These are phyloP conservation scores for Petunia hybrid DNA, from an alignment of 305 asterid genomes.

Conservation along the genomic window DNA sequence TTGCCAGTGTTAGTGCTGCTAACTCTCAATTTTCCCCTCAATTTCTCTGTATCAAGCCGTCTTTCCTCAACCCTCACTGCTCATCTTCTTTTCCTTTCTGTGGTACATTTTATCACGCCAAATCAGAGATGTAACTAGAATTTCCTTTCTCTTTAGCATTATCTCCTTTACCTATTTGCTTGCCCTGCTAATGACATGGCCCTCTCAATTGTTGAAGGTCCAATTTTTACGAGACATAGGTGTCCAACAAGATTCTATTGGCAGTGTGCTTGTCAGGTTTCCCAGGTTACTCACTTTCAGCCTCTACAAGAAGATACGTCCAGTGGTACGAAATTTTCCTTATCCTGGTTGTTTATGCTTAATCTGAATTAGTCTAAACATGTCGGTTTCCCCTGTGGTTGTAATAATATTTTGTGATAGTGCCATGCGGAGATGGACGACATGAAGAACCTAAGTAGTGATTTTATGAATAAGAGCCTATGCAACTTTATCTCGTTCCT, in stretches of 20 bases:
- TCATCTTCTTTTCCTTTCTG: neutral
- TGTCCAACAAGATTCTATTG: constrained; percentile 73
- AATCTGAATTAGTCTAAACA: neutral
- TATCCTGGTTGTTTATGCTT: constrained; percentile 21
- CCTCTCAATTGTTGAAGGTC: constrained; percentile 56
- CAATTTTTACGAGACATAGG: constrained; percentile 90
- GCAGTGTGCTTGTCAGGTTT: constrained; percentile 68
- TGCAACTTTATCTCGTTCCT: neutral
- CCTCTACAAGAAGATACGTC: constrained; percentile 92
- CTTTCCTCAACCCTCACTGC: too few relatives aligned
- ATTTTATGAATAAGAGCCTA: neutral
- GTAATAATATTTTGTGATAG: neutral
- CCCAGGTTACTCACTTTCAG: constrained; percentile 89
- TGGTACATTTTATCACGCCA: neutral
- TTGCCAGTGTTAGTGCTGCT: too few relatives aligned
- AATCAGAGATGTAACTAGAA: constrained; percentile 7
- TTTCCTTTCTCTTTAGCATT: constrained; percentile 14
- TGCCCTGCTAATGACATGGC: neutral
- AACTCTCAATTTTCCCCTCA: too few relatives aligned
- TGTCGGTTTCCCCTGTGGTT: neutral
- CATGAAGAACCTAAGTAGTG: constrained; percentile 4
- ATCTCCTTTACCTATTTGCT: neutral
- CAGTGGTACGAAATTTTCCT: constrained; percentile 61
- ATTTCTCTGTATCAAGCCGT: too few relatives aligned
- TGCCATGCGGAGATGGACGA: neutral